Percentiles rank a stretch among this genome's conserved stretches.
phyloP scores from a whole-genome alignment of 352 stramenopile genomes.

The Phytopythium cucurbitacearum region DNA sequence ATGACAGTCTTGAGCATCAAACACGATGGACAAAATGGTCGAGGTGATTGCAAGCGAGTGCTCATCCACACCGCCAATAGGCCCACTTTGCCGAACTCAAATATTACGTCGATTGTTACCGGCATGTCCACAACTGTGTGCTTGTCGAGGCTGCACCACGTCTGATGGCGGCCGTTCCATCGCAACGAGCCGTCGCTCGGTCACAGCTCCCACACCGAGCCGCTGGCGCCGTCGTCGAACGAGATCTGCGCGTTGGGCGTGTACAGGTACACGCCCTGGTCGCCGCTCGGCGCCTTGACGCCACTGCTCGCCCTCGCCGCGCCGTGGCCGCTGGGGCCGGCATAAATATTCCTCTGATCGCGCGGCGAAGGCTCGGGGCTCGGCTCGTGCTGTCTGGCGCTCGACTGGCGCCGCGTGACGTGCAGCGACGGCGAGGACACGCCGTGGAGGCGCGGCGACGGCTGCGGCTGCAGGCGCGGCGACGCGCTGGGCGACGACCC shows the following conservation, averaged over 20 bases:
- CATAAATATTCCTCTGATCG: neutral
- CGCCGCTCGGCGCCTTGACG: neutral
- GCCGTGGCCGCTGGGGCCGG: neutral
- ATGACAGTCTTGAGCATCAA: no score
- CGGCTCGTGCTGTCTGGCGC: neutral
- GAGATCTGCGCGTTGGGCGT: neutral
- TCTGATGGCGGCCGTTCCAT: no score
- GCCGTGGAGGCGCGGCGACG: neutral
- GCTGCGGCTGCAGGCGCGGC: neutral
- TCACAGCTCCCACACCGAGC: conserved; percentile 1
- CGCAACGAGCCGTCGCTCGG: no score
- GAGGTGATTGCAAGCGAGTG: no score
- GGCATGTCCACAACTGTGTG: no score
- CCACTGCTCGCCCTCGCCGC: neutral
- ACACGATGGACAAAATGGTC: no score
- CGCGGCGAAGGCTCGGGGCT: neutral
- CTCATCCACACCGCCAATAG: no score
- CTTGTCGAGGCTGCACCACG: no score
- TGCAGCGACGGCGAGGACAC: neutral
- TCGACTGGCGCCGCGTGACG: neutral
- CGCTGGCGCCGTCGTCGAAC: neutral
- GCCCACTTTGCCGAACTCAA: no score
- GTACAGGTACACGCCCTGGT: neutral
- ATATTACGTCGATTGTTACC: no score
- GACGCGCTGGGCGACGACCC: neutral